A percentile compares a stretch with the other conserved stretches of the same genome.
Evolutionary conservation across 345 rosid genomes (phyloP).

Genomic region (Moricandia moricandioides): DNA sequence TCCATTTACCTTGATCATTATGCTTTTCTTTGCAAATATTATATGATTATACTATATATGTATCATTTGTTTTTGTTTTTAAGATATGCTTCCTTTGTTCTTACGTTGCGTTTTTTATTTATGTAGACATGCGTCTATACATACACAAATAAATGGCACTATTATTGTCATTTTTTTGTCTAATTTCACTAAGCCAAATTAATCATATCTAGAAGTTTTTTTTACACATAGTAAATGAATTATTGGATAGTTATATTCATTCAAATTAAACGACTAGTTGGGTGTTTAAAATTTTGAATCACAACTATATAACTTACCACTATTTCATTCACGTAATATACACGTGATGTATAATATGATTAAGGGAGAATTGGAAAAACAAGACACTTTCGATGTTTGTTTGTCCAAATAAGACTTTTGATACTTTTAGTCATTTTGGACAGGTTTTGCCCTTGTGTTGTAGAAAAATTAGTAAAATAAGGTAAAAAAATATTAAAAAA

Average conservation of each 20-base stretch:
- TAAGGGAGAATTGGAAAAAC: too few species aligned
- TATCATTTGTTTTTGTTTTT: not conserved
- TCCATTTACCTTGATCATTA: conserved; percentile 24
- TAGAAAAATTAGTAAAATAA: too few species aligned
- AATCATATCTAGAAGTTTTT: not conserved
- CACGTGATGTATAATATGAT: too few species aligned
- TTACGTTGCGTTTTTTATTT: not conserved
- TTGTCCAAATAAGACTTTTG: too few species aligned
- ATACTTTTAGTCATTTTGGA: too few species aligned
- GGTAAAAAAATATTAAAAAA: too few species aligned
- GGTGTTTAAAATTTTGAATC: not conserved
- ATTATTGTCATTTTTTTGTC: not conserved
- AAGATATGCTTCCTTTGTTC: not conserved
- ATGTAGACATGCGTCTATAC: not conserved
- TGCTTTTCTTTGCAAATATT: conserved; percentile 3
- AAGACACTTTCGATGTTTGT: too few species aligned
- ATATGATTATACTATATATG: not conserved
- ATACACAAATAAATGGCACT: not conserved
- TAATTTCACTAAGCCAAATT: not conserved
- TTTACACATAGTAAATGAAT: not conserved
- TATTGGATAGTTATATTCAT: not conserved
- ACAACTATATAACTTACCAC: not conserved
- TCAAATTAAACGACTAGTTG: not conserved
- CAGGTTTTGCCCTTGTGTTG: too few species aligned
- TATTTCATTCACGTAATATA: not conserved